Conservation (phyloP, 2,329 filamentous ascomycete species). For the Talaromyces sp. region DNA sequence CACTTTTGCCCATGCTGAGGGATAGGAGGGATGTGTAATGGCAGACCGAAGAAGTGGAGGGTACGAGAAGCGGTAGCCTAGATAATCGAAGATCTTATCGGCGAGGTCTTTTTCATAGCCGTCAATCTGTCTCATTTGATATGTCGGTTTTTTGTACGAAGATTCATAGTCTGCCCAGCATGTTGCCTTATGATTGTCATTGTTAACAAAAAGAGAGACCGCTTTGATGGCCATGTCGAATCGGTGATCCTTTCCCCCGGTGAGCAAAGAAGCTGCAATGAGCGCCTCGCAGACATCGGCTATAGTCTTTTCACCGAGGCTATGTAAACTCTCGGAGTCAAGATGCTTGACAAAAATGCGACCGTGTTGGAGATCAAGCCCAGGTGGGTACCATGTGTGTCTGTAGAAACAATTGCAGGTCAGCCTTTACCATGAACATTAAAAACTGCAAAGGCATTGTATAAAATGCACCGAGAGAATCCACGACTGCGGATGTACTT, state of each 20-base stretch:
- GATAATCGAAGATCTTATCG: constrained; percentile 61
- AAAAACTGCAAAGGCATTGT: too few species aligned
- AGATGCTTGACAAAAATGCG: constrained; percentile 62
- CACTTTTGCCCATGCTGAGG: constrained; percentile 72
- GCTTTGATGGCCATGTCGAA: constrained; percentile 65
- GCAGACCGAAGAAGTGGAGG: constrained; percentile 79
- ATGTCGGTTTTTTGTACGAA: constrained; percentile 69
- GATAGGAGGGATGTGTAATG: constrained; percentile 85
- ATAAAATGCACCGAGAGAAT: constrained; percentile 66
- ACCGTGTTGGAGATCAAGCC: constrained; percentile 71
- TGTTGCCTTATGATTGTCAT: constrained; percentile 68
- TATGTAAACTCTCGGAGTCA: constrained; percentile 55
- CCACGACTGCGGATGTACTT: constrained; percentile 80
- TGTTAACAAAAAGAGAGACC: constrained; percentile 64
- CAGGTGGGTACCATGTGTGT: constrained; percentile 85
- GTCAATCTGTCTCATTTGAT: constrained; percentile 65
- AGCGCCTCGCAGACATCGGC: constrained; percentile 94
- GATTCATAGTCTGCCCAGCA: constrained; percentile 73
- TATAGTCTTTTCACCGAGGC: constrained; percentile 82
- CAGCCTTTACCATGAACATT: constrained; percentile 1
- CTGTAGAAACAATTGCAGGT: constrained; percentile 36
- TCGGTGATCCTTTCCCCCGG: constrained; percentile 51
- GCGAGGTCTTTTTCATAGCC: constrained; percentile 71
- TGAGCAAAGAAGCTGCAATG: constrained; percentile 79
- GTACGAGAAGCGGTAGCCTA: constrained; percentile 70